A percentile compares a stretch with the other conserved stretches of the same genome.
Evolutionary conservation across 768 basidiomycete genomes (phyloP).

Genomic region (Lactarius evosmus): DNA sequence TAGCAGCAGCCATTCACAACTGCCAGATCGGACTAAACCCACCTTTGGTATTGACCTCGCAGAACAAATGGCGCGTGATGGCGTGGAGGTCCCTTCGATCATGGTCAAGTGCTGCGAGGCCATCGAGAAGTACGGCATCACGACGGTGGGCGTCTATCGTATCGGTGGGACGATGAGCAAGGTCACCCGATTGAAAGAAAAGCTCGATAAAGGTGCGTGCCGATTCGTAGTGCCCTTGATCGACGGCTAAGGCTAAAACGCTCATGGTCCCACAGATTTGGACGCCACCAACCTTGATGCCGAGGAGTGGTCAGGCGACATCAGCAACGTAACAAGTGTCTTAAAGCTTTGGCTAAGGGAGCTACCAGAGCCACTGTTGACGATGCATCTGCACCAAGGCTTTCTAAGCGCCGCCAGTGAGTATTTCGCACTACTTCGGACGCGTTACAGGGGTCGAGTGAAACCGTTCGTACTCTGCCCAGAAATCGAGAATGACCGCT

Average conservation of each 20-base stretch:
- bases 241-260: background rate
- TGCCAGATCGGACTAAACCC: constrained; percentile 62
- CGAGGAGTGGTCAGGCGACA: constrained; percentile 89
- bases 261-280: constrained; percentile 50
- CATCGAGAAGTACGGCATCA: constrained; percentile 86
- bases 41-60: constrained; percentile 92
- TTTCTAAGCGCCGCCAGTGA: constrained; percentile 95
- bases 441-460: background rate
- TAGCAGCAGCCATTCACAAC: constrained; percentile 33
- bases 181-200: constrained; percentile 76
- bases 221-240: background rate
- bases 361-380: constrained; percentile 90
- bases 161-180: constrained; percentile 89
- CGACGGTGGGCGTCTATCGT: constrained; percentile 87
- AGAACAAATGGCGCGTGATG: constrained; percentile 91
- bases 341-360: constrained; percentile 97
- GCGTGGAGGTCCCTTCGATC: constrained; percentile 82
- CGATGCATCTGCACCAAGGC: constrained; percentile 76
- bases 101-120: constrained; percentile 86
- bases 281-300: constrained; percentile 84
- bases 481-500: constrained; percentile 92
- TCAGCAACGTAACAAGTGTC: constrained; percentile 93
- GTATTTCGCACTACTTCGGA: constrained; percentile 34
- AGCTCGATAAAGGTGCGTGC: constrained; percentile 75
- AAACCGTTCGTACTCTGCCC: constrained; percentile 12